Conservation (phyloP, 2,329 filamentous ascomycete genomes). For the Colletotrichum trifolii region DNA sequence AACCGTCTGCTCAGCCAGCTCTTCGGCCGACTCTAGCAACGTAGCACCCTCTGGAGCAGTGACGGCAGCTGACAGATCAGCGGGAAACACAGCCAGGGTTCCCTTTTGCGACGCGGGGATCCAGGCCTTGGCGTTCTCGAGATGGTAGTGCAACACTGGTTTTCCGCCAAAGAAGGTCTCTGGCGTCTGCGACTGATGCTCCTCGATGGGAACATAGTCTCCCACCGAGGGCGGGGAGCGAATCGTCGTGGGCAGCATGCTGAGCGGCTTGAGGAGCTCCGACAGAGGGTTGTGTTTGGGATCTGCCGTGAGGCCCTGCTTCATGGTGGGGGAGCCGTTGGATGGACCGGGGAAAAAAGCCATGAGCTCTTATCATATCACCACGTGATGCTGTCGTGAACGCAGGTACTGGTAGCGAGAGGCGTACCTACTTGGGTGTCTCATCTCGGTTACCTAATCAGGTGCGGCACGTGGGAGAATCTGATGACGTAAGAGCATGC, state of each 20-base stretch:
- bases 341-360: constrained; percentile 31
- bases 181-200: constrained; percentile 80
- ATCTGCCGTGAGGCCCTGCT: constrained; percentile 11
- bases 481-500: neutral
- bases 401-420: no score
- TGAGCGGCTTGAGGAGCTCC: constrained; percentile 24
- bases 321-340: constrained; percentile 34
- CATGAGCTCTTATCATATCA: constrained; percentile 39
- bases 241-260: constrained; percentile 65
- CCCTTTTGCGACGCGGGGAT: constrained; percentile 65
- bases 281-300: constrained; percentile 29
- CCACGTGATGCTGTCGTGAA: constrained; percentile 30
- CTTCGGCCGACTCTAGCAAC: constrained; percentile 48
- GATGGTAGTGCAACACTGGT: constrained; percentile 76
- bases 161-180: constrained; percentile 77
- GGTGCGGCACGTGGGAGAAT: no score
- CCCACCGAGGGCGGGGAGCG: constrained; percentile 64
- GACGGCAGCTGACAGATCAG: constrained; percentile 47
- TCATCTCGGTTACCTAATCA: no score
- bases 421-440: no score
- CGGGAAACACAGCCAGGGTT: constrained; percentile 64
- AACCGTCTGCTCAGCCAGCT: constrained; percentile 58
- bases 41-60: constrained; percentile 47
- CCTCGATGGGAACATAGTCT: constrained; percentile 72
- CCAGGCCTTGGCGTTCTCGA: constrained; percentile 66